These are phyloP conservation scores for Kwoniella shandongensis DNA, from an alignment of 768 basidiomycete genomes.

Conservation along the genomic window DNA sequence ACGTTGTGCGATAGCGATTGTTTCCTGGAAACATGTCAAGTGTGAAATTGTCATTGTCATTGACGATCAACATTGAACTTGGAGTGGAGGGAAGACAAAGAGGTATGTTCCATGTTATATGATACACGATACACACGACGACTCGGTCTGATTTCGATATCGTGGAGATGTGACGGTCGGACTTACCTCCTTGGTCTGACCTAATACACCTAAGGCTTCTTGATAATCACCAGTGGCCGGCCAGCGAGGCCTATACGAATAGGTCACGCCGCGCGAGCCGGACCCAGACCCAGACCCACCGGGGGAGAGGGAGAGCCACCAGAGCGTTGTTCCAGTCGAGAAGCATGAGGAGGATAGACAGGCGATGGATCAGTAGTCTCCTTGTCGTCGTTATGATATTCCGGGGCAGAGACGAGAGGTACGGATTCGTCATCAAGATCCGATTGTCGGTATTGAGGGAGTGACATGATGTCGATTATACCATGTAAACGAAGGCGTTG, in stretches of 20 bases:
- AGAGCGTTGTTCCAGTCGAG: too few species aligned
- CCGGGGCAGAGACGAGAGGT: slow-evolving; percentile 2
- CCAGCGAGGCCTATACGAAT: slow-evolving; percentile 31
- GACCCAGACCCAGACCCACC: not conserved
- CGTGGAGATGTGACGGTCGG: too few species aligned
- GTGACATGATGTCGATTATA: too few species aligned
- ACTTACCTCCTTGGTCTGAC: slow-evolving; percentile 25
- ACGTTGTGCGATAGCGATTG: slow-evolving; percentile 26
- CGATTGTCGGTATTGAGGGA: slow-evolving; percentile 7
- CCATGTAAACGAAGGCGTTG: too few species aligned
- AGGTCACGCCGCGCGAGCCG: slow-evolving; percentile 21
- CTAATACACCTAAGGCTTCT: slow-evolving; percentile 34
- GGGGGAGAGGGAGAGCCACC: too few species aligned
- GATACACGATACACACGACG: too few species aligned
- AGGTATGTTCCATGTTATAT: too few species aligned
- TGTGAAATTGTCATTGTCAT: too few species aligned
- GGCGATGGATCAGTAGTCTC: slow-evolving; percentile 3
- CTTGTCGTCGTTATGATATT: too few species aligned
- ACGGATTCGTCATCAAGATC: slow-evolving; percentile 6
- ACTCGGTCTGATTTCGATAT: too few species aligned
- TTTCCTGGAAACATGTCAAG: slow-evolving; percentile 26
- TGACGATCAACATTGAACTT: too few species aligned
- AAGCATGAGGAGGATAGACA: slow-evolving; percentile 16
- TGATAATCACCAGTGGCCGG: slow-evolving; percentile 22
- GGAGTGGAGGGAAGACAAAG: too few species aligned